These are phyloP conservation scores for Hypholoma sublateritium DNA, from an alignment of 768 basidiomycete species.

Conservation along the genomic window DNA sequence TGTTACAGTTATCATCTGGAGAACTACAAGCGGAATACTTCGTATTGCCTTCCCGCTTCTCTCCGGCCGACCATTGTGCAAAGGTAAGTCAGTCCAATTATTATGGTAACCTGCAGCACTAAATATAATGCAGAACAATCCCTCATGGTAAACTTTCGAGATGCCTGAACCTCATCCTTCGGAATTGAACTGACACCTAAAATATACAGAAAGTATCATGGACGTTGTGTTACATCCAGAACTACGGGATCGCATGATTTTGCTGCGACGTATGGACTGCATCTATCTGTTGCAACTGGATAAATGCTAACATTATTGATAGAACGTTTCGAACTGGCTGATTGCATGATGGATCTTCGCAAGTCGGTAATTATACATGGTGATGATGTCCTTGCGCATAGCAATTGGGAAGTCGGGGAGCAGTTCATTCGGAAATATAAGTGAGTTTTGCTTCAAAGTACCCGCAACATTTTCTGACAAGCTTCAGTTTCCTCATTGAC, in stretches of 20 bases:
- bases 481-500: slow-evolving; percentile 74
- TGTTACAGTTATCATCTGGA: slow-evolving; percentile 79
- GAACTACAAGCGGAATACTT: slow-evolving; percentile 82
- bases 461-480: not conserved
- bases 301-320: slow-evolving; percentile 5
- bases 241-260: slow-evolving; percentile 87
- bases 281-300: not conserved
- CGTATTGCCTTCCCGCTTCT: slow-evolving; percentile 86
- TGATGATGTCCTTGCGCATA: slow-evolving; percentile 87
- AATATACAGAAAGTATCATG: slow-evolving; percentile 75
- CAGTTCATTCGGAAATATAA: slow-evolving; percentile 81
- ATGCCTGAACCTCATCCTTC: not conserved
- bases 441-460: slow-evolving; percentile 39
- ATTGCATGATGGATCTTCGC: slow-evolving; percentile 76
- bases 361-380: slow-evolving; percentile 76
- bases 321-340: slow-evolving; percentile 81
- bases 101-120: slow-evolving; percentile 6
- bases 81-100: slow-evolving; percentile 41
- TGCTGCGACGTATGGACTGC: slow-evolving; percentile 64
- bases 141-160: slow-evolving; percentile 91
- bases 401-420: slow-evolving; percentile 88
- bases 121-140: slow-evolving; percentile 53
- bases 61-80: slow-evolving; percentile 88
- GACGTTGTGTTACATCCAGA: slow-evolving; percentile 89
- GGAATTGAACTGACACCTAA: slow-evolving; percentile 3